Evolutionary conservation across 2,329 filamentous ascomycete species (phyloP), one percentile per base, ranked within the genome.

Genomic region (Nemania bipapillata): DNA sequence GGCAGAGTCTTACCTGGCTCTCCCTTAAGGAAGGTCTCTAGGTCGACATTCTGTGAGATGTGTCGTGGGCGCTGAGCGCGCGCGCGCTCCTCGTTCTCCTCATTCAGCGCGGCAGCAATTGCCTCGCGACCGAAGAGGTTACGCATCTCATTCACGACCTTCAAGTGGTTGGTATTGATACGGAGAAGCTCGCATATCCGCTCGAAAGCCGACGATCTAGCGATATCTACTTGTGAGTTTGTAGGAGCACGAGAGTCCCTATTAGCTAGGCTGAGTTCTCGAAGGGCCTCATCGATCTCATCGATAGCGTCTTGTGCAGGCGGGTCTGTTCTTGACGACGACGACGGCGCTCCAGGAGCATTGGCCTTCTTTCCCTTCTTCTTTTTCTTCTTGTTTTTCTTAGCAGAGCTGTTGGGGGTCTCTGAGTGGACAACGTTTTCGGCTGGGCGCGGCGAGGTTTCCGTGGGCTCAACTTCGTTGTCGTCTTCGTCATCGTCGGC

Each of bases 71-170:
- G 77, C 64, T 78, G 77, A 12, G 76, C 75, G 58, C 79, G 79
- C 49, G 75, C 77, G 63, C 78, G 78, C 70, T 85, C 80, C 42
- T 81, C 80, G 56, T 82, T 81, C 65, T 87, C 85, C 66, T 87
- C 86, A 6, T 80, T 82, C 17, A 83, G 78, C 8, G 83, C 86
- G 0, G 82, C 85, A 76, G 83, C 87, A 79, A 86, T 91, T 76
- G 83, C 87, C 63, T 84, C 88, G 72, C 82, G 83, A 6, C 84
- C 87, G 78, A 86, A 89, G 2, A 89, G 79, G 32, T 81, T 83
- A 58, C 86, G 91, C 93, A 99, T 97, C 82, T 99, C 96, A 76
- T 97, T 97, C 40, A 91, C 85, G 7, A 92, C 92, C 77, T 95
- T 94, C 11, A 99, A 86, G 74, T 94, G 89, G 72, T 92, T 87